Base-by-base conservation (phyloP, 768 basidiomycete genomes). In the Lentinula edodes region DNA sequence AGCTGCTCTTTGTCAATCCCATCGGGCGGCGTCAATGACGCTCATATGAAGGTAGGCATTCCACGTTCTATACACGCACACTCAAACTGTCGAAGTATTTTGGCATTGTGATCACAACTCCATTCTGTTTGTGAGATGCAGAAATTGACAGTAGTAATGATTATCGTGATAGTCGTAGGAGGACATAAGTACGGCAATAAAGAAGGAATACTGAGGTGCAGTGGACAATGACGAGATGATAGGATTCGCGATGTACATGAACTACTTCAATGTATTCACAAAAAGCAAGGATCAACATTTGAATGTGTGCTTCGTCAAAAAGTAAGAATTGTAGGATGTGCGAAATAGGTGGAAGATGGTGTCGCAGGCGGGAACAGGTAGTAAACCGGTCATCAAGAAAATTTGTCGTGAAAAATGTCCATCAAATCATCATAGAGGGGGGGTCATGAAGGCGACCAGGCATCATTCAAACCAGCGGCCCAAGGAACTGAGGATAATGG, bases 1-100 rank as follows among this genome's bases (percentile, higher is more conserved):
- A 69, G 64, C 46, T 83, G 82, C 66, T 83, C 81, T 16, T 76
- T 78, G 3, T 78, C 78, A 3, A 70, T 83, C 45, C 80, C 80
- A 0, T 77, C 78, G 8, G 70, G 68, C 48, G 82, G 81, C 16
- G 68, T 82, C 18, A 82, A 75, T 34, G 64, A 70, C 7, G 81
- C 79, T 1, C 81, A 83, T 71, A 72, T 74, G n/a, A 76, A 67
- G 38, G 82, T 83, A 60, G 56, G 76, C 67, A 13, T 16, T 15
- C 16, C 23, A 8, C n/a, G 13, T 18, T 13, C 3, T 23, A 9
- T 38, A 23, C 35, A 23, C 9, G 15, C 20, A 10, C 20, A 10
- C 20, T 20, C 13, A 39, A 43, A 12, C 23, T 36, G 34, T 18
- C 35, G n/a, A 45, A 62, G 61, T 62, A 62, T 53, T 58, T 62